Evolutionary conservation across 139 green algal genomes (phyloP), one percentile per base, ranked within the genome.

Genomic region (Bryopsis sp.): DNA sequence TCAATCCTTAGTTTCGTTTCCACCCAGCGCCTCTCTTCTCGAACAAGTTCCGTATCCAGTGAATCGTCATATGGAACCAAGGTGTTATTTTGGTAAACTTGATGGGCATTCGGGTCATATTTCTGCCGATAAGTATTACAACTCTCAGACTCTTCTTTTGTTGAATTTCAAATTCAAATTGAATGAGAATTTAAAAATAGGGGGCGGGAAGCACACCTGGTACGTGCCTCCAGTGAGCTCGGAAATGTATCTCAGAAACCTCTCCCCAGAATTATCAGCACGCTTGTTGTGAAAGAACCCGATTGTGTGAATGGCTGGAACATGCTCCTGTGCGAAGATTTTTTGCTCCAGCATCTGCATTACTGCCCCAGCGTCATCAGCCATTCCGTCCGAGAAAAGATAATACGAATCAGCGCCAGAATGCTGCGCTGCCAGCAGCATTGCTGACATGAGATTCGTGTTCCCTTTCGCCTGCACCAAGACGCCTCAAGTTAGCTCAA

Each of bases 251-350:
- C 65, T 38, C 19, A 54, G 43, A 19, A 54, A 54, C 11, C 43
- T 11, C 43, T 47, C 64, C 64, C 39, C 39, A 34, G 39, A 39
- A 0, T 47, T 31, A 19, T 39, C 34, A 32, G 15, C 34, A 19
- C 33, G 64, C 4, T 71, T 39, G 31, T 71, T 3, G 1, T 34
- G 33, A 7, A 74, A 58, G 32, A 74, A 74, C 1, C 77, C 70
- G 1, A 87, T 74, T 3, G 74, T 72, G 54, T 87, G 81, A 26
- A 87, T 82, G 32, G 79, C 58, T 19, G 77, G 80, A 61, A 81
- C 28, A 7, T 59, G 58, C 38, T 74, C 67, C 1, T 67, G 62
- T 11, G 57, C 64, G 2, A 29, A 24, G 32, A 77, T 37, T 26
- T 60, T 39, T 1, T 43, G 37, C 47, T 64, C 70, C 43, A 86